Conservation (phyloP, 441 rosid species). For the Melastoma candidum region DNA sequence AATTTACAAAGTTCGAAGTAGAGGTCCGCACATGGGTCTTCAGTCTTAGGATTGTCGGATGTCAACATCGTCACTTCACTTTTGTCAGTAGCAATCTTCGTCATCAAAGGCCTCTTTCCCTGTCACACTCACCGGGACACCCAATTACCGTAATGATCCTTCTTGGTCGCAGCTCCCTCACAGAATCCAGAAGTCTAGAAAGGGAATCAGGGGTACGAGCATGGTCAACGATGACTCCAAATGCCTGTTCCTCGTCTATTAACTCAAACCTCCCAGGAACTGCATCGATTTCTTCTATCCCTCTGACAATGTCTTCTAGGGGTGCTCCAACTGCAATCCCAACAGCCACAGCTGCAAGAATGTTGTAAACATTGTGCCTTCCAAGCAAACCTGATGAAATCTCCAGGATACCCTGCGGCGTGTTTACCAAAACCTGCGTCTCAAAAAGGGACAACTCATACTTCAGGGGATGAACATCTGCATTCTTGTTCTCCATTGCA, state of each 20-base stretch:
- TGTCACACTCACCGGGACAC: constrained; percentile 69
- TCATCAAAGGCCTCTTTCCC: constrained; percentile 79
- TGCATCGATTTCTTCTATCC: constrained; percentile 86
- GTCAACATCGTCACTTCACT: constrained; percentile 91
- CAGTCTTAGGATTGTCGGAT: constrained; percentile 77
- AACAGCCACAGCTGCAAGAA: constrained; percentile 85
- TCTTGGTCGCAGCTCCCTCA: constrained; percentile 75
- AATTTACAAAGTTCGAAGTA: constrained; percentile 8
- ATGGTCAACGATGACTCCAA: constrained; percentile 84
- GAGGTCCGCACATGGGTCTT: constrained; percentile 71
- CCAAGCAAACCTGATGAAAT: constrained; percentile 89
- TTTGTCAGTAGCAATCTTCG: constrained; percentile 86
- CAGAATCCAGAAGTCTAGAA: constrained; percentile 79
- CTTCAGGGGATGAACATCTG: constrained; percentile 77
- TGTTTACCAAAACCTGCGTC: constrained; percentile 79
- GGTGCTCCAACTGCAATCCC: constrained; percentile 95
- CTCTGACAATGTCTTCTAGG: constrained; percentile 82
- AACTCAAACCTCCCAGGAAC: constrained; percentile 95
- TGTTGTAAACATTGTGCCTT: constrained; percentile 75
- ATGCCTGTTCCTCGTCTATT: constrained; percentile 93
- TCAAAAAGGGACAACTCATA: constrained; percentile 81
- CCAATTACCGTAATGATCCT: constrained; percentile 93
- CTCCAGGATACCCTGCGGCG: constrained; percentile 80
- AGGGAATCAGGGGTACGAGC: constrained; percentile 77
- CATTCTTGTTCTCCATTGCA: constrained; percentile 77